Evolutionary conservation across 805 yeast species (phyloP).

Genomic region (Brettanomyces sp.): DNA sequence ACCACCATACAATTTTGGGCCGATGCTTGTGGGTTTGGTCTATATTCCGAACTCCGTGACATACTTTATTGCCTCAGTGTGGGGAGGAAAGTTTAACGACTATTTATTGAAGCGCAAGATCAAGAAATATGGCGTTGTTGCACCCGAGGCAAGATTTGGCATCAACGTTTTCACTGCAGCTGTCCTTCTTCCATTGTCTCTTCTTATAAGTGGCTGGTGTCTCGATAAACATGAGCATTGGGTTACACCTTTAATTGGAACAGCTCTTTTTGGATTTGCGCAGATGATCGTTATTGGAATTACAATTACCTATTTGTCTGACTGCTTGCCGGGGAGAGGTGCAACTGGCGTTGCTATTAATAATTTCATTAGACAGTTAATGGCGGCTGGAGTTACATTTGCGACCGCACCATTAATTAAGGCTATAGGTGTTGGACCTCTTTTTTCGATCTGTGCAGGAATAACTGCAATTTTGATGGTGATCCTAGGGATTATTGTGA

Average conservation of each 20-base stretch:
- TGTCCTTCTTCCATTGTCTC: constrained; percentile 48
- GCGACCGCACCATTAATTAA: constrained; percentile 58
- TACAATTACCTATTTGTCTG: constrained; percentile 72
- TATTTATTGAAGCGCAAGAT: constrained; percentile 39
- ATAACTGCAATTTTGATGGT: constrained; percentile 35
- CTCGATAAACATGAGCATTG: constrained; percentile 56
- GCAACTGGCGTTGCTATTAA: constrained; percentile 84
- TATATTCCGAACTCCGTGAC: constrained; percentile 80
- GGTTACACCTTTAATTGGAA: constrained; percentile 75
- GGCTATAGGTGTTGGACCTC: constrained; percentile 65
- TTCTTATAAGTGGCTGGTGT: constrained; percentile 79
- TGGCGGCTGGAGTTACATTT: constrained; percentile 73
- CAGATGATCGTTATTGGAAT: constrained; percentile 80
- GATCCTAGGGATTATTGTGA: constrained; percentile 38
- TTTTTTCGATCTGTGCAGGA: constrained; percentile 60
- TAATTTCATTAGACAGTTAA: constrained; percentile 60
- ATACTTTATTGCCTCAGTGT: constrained; percentile 64
- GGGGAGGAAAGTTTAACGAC: constrained; percentile 79
- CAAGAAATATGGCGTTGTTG: constrained; percentile 51
- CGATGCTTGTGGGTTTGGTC: constrained; percentile 61
- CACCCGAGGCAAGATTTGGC: constrained; percentile 74
- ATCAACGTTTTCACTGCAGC: constrained; percentile 66
- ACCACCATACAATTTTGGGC: constrained; percentile 60
- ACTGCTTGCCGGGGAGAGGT: constrained; percentile 78
- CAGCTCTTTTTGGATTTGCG: constrained; percentile 74